Percentiles rank a stretch among this genome's conserved stretches.
phyloP scores from a whole-genome alignment of 208 protist genomes.

The Trichomonas tenax region DNA sequence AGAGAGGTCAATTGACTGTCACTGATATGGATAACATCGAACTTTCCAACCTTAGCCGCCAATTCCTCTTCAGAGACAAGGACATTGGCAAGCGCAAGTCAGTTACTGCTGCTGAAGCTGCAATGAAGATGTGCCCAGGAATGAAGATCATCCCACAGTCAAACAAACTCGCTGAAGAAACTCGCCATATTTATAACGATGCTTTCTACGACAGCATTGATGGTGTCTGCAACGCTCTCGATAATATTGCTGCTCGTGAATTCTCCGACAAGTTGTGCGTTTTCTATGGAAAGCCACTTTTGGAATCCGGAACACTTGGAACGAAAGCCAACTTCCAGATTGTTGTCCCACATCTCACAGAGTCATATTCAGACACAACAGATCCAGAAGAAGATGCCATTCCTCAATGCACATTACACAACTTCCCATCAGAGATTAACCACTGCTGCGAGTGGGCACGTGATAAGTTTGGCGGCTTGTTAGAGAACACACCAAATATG shows the following conservation, averaged over 20 bases:
- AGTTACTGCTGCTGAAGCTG: conserved; percentile 63
- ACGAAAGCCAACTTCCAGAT: conserved; percentile 77
- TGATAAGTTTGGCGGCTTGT: conserved; percentile 48
- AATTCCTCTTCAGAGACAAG: conserved; percentile 91
- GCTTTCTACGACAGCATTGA: conserved; percentile 76
- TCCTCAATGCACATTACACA: conserved; percentile 97
- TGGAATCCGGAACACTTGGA: conserved; percentile 97
- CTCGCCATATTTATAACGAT: conserved; percentile 71
- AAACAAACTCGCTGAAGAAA: conserved; percentile 66
- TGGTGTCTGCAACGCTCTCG: conserved; percentile 89
- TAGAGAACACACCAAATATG: neutral
- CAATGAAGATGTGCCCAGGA: conserved; percentile 70
- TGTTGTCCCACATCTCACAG: conserved; percentile 60
- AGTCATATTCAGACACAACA: conserved; percentile 77
- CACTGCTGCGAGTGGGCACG: conserved; percentile 51
- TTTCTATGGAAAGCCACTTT: conserved; percentile 80
- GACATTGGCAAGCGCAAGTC: conserved; percentile 88
- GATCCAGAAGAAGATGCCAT: conserved; percentile 94
- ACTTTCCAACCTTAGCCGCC: conserved; percentile 59
- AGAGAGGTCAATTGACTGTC: conserved; percentile 41
- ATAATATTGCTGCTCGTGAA: conserved; percentile 68
- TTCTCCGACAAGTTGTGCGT: conserved; percentile 55
- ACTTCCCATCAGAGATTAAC: conserved; percentile 85
- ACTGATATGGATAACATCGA: conserved; percentile 99
- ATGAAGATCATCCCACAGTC: conserved; percentile 30